Conservation (phyloP, 305 asterid species). For the Stenogyne calaminthoides region DNA sequence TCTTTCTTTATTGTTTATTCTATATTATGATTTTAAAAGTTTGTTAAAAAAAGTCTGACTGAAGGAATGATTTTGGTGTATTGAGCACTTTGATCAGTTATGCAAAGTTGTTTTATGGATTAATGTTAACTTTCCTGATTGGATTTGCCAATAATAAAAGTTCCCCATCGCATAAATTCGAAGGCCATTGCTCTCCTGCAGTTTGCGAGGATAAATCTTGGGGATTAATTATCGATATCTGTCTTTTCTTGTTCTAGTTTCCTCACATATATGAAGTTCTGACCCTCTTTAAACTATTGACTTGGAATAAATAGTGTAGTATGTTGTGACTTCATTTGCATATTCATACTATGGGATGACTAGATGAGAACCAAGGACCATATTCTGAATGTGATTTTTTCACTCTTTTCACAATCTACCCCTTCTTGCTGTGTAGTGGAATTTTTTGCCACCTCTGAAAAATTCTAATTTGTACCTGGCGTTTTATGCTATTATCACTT, state of each 20-base stretch:
- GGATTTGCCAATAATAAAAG: constrained; percentile 97
- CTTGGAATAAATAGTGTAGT: constrained; percentile 4
- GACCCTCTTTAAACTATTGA: neutral
- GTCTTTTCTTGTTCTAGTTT: constrained; percentile 27
- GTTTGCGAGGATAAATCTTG: constrained; percentile 99
- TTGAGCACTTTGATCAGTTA: constrained; percentile 99
- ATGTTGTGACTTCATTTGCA: constrained; percentile 20
- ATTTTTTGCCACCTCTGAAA: neutral
- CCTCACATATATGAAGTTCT: constrained; percentile 1
- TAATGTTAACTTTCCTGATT: constrained; percentile 98
- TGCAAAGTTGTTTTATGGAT: constrained; percentile 99
- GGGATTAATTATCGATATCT: constrained; percentile 60
- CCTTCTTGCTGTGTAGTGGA: neutral
- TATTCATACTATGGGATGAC: neutral
- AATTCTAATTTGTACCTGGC: neutral
- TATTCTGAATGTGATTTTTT: constrained; percentile 1
- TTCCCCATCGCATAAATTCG: constrained; percentile 94
- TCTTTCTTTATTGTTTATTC: constrained; percentile 23
- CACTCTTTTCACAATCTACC: neutral
- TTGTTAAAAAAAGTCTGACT: constrained; percentile 39
- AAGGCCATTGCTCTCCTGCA: constrained; percentile 99
- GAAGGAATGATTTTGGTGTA: constrained; percentile 66
- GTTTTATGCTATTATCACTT: constrained; percentile 6
- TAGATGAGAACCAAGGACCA: constrained; percentile 7
- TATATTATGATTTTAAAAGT: constrained; percentile 10